Base-by-base conservation (phyloP, 1,139 yeast genomes). In the Saccharomycopsis hybrid region DNA sequence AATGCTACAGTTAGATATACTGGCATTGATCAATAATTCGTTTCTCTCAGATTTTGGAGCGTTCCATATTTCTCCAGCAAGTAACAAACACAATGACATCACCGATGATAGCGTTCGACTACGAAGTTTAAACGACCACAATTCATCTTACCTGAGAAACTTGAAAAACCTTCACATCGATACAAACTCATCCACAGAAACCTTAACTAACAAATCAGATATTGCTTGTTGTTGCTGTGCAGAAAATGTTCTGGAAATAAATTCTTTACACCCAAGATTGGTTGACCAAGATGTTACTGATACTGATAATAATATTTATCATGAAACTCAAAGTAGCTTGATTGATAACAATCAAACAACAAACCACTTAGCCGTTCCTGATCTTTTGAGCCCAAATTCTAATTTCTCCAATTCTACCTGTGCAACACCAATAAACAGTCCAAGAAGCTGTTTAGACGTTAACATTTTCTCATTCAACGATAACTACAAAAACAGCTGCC, bases 351-450 rank as follows among this genome's bases (percentile, higher is more conserved):
- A 2, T 7, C 11, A 5, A 7, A 31, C 9, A 28, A 31, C 35
- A 5, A 11, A 24, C 30, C 7, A 32, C n/a, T 24, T 36, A 5
- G 5, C 24, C 7, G 13, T 36, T n/a, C 39, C 39, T 9, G 48
- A 45, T 24, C 30, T 39, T 5, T 38, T 45, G 5, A 45, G 48
- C 39, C 43, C 48, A 2, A 40, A 40, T 25, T 31, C 38, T n/a
- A 35, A 39, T 25, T 45, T 45, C 25, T 45, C 48, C 31, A 27
- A 36, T 11, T 28, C 48, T 9, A 9, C 24, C 8, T 32, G 28
- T 11, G 39, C 25, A 5, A 45, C 48, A 5, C 48, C 48, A 5
- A 18, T 45, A n/a, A 38, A 35, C 25, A 25, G 31, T 40, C 31
- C 43, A 25, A 13, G n/a, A 9, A 18, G 29, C 25, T 25, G n/a